Evolutionary conservation across 441 rosid species (phyloP), one percentile per base, ranked within the genome.

Genomic region (Erodium trifolium): DNA sequence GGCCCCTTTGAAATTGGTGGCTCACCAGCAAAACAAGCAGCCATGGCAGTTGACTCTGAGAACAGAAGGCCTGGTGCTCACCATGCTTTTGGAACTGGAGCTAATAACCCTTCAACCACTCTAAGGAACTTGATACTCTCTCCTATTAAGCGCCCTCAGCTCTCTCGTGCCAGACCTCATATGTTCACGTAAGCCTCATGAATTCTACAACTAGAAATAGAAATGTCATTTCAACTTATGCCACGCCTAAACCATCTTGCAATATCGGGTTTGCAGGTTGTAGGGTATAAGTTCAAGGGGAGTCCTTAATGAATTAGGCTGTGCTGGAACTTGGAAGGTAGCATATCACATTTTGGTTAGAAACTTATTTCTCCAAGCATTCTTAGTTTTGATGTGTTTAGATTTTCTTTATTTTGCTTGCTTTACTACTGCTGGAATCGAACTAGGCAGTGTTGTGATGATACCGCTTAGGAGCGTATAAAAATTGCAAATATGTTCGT

Each of bases 61-160:
- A 86, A 87, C 43, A 37, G 43, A 37, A 37, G 43, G 72, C 70
- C 75, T 17, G 74, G 82, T 69, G 81, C 73, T 55, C 84, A 76
- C 72, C 77, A 81, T 71, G 77, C 75, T 70, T 93, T 82, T 67
- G 89, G 88, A 70, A 75, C 82, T 57, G 84, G 83, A 65, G 66
- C 85, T 63, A 75, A 79, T 62, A 88, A 86, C 68, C 88, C 96
- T 63, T 83, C 97, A 41, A 81, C 80, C 89, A 84, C 92, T 16
- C 70, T 91, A 65, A 83, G 93, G 75, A 93, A 93, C 83, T 79
- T 93, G 79, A 85, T 93, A 68, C 83, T 89, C 66, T 93, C 99
- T 65, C 99, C 97, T 11, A 86, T 93, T 66, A 91, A 89, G 79
- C 85, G 97, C 67, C 91, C 96, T 69, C 99, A 89, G 82, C 87